Evolutionary conservation across 2,329 filamentous ascomycete genomes (phyloP), one percentile per base, ranked within the genome.

Genomic region (Fusarium sp.): DNA sequence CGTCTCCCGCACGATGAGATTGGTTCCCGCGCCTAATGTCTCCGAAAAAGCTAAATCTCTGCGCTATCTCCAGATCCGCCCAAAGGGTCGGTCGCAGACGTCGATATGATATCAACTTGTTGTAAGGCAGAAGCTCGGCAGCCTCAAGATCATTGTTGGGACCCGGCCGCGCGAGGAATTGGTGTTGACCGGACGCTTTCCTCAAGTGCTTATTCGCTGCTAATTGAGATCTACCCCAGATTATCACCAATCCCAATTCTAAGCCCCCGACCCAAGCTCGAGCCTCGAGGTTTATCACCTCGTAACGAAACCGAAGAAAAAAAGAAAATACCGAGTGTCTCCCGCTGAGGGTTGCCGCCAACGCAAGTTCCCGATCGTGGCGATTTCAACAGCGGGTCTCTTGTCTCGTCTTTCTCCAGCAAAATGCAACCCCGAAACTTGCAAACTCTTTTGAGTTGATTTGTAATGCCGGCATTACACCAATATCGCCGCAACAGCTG

Each of bases 401-500:
- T 20, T 19, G 19, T 32, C 10, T 21, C 20, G 21, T 45, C 21
- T 47, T 53, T 47, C 55, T 52, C 28, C 42, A 39, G 34, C 20
- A 63, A 46, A 36, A 52, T 50, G 23, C 44, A 23, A 57, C 36
- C 40, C 36, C 20, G 10, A 38, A 49, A 43, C 26, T 23, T 44
- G 38, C n/a, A 28, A 68, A 48, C 38, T 66, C 46, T 52, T 42
- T 48, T 51, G 49, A 11, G 24, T n/a, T 68, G 51, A 67, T 67
- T 67, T 67, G 62, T 59, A 67, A 69, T 63, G 17, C 15, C 15
- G 32, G 12, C 48, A 54, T 69, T 65, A 55, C 61, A 57, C 69
- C 56, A 58, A 46, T 44, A 58, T 55, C 46, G 42, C 40, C 30
- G 21, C 42, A 24, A 42, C 17, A 39, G 23, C 38, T 19, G 9